Conservation (phyloP, 306 rosid genomes). For the Acacia crassicarpa region DNA sequence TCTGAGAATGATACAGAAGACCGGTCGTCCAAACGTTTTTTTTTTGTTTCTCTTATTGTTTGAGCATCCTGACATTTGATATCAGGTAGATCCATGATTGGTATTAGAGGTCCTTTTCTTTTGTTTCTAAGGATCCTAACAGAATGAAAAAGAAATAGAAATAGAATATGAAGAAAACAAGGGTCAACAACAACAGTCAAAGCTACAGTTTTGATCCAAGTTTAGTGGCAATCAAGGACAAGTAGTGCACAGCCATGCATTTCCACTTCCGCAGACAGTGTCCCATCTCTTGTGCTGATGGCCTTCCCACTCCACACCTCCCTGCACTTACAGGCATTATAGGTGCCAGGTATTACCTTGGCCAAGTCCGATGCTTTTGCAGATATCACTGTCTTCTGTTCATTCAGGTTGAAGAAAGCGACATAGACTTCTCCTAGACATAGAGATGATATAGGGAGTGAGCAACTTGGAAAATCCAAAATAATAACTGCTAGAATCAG, state of each 20-base stretch:
- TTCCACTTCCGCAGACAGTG: slow-evolving; percentile 48
- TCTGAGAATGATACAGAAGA: no score
- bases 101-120: no score
- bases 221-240: slow-evolving; percentile 51
- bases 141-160: not conserved
- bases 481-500: not conserved
- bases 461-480: slow-evolving; percentile 10
- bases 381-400: slow-evolving; percentile 45
- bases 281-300: slow-evolving; percentile 24
- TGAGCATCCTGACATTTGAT: no score
- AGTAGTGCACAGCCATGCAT: slow-evolving; percentile 65
- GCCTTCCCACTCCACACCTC: slow-evolving; percentile 70
- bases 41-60: no score
- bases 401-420: slow-evolving; percentile 74
- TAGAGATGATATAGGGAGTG: slow-evolving; percentile 7
- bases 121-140: no score
- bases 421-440: slow-evolving; percentile 67
- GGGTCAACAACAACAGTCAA: not conserved
- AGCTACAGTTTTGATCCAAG: not conserved
- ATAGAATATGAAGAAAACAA: not conserved
- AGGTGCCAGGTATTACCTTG: slow-evolving; percentile 46
- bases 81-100: no score
- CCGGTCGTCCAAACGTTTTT: no score
- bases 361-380: slow-evolving; percentile 56
- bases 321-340: slow-evolving; percentile 50